Percentiles rank a stretch among this genome's conserved stretches.
Conservation (phyloP, 345 rosid species). For the Firmiana major region DNA sequence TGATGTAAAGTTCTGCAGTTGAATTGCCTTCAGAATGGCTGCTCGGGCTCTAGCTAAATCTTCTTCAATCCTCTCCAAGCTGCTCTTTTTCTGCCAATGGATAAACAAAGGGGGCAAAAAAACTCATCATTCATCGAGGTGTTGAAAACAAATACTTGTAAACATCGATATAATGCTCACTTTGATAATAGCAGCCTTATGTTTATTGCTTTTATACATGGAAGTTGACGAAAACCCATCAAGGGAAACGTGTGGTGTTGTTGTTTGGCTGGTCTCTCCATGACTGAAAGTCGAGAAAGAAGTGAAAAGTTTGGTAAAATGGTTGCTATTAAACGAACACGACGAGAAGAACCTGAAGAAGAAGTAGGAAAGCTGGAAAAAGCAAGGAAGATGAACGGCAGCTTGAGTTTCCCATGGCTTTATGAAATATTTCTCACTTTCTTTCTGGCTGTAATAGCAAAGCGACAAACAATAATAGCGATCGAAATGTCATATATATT, state of each 20-base stretch:
- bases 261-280: constrained; percentile 4
- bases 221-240: constrained; percentile 12
- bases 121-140: background rate
- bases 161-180: constrained; percentile 1
- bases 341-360: constrained; percentile 18
- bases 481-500: background rate
- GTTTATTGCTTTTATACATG: constrained; percentile 14
- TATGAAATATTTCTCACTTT: background rate
- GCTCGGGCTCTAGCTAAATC: constrained; percentile 40
- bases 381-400: constrained; percentile 9
- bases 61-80: constrained; percentile 29
- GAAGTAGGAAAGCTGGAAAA: constrained; percentile 19
- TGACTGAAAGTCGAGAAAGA: constrained; percentile 13
- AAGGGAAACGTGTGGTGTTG: constrained; percentile 16
- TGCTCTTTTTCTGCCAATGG: constrained; percentile 19
- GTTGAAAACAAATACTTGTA: background rate
- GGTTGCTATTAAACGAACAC: constrained; percentile 11
- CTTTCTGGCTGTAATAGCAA: background rate
- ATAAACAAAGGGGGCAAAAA: background rate
- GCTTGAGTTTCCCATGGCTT: constrained; percentile 11
- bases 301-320: constrained; percentile 16
- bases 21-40: constrained; percentile 43
- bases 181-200: constrained; percentile 4
- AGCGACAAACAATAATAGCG: too few species aligned
- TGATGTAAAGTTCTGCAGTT: constrained; percentile 35